phyloP scores from a whole-genome alignment of 2,329 filamentous ascomycete genomes.

The Ascochyta fabae region DNA sequence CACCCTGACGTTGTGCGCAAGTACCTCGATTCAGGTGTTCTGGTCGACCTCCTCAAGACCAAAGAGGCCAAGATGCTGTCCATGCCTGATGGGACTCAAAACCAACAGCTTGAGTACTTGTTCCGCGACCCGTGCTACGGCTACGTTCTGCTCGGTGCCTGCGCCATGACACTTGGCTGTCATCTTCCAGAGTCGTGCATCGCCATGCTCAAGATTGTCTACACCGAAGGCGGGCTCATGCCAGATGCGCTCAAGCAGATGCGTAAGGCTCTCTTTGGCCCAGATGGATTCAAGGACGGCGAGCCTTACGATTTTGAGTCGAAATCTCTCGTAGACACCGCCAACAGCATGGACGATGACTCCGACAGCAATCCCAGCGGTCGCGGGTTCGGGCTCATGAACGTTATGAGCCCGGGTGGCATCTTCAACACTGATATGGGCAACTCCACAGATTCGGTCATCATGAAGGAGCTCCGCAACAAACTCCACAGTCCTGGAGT shows the following conservation, averaged over 20 bases:
- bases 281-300: conserved; percentile 23
- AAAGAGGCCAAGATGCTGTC: conserved; percentile 22
- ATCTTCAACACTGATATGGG: conserved; percentile 25
- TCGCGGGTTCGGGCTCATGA: conserved; percentile 16
- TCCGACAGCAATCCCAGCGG: background rate
- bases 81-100: background rate
- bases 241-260: conserved; percentile 25
- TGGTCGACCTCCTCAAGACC: conserved; percentile 18
- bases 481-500: conserved; percentile 20
- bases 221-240: conserved; percentile 24
- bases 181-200: conserved; percentile 16
- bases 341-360: background rate
- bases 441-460: conserved; percentile 10
- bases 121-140: conserved; percentile 22
- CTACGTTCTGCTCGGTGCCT: conserved; percentile 28
- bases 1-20: conserved; percentile 23
- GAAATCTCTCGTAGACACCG: conserved; percentile 16
- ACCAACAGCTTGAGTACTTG: conserved; percentile 7
- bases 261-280: conserved; percentile 28
- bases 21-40: conserved; percentile 26
- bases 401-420: conserved; percentile 19
- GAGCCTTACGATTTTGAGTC: conserved; percentile 28
- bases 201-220: conserved; percentile 27
- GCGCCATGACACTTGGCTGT: conserved; percentile 29
- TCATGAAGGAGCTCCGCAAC: conserved; percentile 29